Evolutionary conservation across 495 filamentous ascomycete species (phyloP).

Genomic region (Neurospora discreta): DNA sequence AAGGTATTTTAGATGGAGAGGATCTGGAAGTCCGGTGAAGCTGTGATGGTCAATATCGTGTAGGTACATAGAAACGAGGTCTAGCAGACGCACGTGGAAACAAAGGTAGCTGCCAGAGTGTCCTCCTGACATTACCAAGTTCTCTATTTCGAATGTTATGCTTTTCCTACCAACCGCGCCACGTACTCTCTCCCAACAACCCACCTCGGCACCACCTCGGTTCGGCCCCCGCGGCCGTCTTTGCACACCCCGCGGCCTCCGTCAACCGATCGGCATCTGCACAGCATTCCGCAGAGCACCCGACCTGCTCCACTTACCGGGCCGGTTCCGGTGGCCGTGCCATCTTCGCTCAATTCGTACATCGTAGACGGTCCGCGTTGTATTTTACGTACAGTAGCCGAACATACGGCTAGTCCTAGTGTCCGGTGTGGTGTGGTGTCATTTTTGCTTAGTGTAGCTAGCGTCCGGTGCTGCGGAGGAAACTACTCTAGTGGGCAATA

Average conservation of each 20-base stretch:
- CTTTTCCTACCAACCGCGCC: not conserved
- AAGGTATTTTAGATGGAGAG: not conserved
- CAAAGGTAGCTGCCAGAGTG: not conserved
- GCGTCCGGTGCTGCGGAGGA: not conserved
- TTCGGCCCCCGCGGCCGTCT: not conserved
- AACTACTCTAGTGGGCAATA: not conserved
- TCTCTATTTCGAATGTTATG: not conserved
- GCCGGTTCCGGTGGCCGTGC: not conserved
- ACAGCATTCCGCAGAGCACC: not conserved
- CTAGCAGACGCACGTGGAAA: not conserved
- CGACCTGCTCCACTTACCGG: not conserved
- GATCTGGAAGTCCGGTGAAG: not conserved
- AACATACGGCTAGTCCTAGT: not conserved
- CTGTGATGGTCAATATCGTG: not conserved
- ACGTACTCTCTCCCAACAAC: not conserved
- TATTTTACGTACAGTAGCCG: not conserved
- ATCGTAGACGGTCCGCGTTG: not conserved
- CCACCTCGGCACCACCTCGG: not conserved
- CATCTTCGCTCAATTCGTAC: not conserved
- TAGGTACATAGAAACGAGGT: not conserved
- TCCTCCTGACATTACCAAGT: not conserved
- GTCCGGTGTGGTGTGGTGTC: not conserved
- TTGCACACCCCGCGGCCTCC: not conserved
- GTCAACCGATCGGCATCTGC: not conserved
- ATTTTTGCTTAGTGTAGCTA: not conserved